phyloP scores from a whole-genome alignment of 352 stramenopile species.

The Vaucheria bursata region DNA sequence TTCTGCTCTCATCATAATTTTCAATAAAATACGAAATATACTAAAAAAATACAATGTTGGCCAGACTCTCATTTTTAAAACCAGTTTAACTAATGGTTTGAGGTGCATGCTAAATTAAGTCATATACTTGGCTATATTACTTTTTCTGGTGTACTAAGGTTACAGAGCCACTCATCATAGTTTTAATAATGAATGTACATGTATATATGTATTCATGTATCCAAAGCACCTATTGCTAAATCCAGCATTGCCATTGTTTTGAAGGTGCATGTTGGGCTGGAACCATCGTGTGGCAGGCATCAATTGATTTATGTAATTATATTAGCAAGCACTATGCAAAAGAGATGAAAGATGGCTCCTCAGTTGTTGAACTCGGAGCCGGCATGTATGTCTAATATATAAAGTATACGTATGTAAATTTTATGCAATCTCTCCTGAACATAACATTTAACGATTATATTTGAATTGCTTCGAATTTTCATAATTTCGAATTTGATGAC shows the following conservation, averaged over 20 bases:
- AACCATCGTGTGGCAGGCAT: constrained; percentile 40
- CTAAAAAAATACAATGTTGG: too few relatives aligned
- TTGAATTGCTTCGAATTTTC: too few relatives aligned
- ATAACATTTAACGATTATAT: too few relatives aligned
- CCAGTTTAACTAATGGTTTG: not conserved
- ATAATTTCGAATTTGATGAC: too few relatives aligned
- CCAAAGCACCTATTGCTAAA: not conserved
- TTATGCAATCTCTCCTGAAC: too few relatives aligned
- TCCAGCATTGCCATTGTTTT: not conserved
- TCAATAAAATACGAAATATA: too few relatives aligned
- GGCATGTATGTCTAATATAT: constrained; percentile 47
- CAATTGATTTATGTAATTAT: constrained; percentile 40
- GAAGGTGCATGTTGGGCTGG: constrained; percentile 14
- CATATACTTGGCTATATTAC: not conserved
- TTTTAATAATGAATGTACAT: not conserved
- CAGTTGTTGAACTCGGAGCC: constrained; percentile 38
- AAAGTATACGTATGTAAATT: too few relatives aligned
- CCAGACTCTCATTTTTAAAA: not conserved
- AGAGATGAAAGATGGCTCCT: constrained; percentile 14
- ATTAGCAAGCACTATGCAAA: constrained; percentile 30
- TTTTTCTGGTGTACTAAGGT: not conserved
- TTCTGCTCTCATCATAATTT: too few relatives aligned
- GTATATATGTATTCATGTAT: not conserved
- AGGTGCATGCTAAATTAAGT: not conserved
- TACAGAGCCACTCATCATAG: not conserved